Base-by-base conservation (phyloP, 305 asterid species). In the Fraxinus sp. region DNA sequence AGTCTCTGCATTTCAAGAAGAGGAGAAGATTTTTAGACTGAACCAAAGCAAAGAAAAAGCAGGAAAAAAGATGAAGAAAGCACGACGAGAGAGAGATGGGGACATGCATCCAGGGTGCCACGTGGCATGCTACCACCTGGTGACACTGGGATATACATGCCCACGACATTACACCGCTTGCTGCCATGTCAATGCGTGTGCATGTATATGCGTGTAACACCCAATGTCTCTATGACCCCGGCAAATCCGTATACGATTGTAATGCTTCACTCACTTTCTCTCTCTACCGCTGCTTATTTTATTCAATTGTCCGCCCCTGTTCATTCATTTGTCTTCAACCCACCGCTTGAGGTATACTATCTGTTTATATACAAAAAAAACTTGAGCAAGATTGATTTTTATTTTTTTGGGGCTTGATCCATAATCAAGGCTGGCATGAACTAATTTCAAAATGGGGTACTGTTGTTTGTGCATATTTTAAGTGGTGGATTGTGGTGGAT, bases 41-140 rank as follows among this genome's bases (percentile, higher is more conserved):
- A 49, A 77, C 39, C 78, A 76, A 37, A 77, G 62, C 78, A 76
- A 37, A 70, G 71, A 36, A 82, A 52, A 57, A 79, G 22, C 33
- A 46, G 28, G 74, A 46, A 52, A 46, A 72, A 74, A 77, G 81
- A 79, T 41, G 24, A 41, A 71, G 84, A 80, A 78, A 83, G 85
- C 37, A 86, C 52, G 87, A 76, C 71, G 85, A 44, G 86, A 44
- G 84, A 76, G 88, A 87, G 90, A 88, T 55, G 87, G 88, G 28
- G 90, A 88, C 90, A 86, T 81, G 88, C 93, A 88, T 93, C 87
- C 78, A 79, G 87, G 8, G 76, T 6, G 82, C 95, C 95, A 93
- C 95, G 97, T 91, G 98, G 85, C 89, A 37, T 30, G 83, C 22
- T 62, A 32, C 24, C 20, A 92, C 79, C 89, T 97, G 98, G 49